Percentiles rank a stretch among this genome's conserved stretches.
These are phyloP conservation scores for Pouteria glomerata DNA, from an alignment of 148 eudicot genomes.

Conservation along the genomic window DNA sequence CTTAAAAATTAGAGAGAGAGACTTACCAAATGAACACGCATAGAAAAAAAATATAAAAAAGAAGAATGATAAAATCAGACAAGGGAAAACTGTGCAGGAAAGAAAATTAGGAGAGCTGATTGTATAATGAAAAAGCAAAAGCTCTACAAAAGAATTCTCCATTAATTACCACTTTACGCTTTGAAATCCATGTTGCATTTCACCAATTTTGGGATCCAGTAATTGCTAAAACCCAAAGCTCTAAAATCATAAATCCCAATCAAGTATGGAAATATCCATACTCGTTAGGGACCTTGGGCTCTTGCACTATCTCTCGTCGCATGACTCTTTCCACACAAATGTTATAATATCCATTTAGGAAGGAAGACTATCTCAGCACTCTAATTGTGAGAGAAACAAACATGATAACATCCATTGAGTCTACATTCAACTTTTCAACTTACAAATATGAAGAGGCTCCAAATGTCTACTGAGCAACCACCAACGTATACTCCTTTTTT, in stretches of 20 bases:
- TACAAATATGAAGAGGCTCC: neutral
- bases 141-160: too few species aligned
- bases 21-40: neutral
- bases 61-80: neutral
- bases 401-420: neutral
- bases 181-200: too few species aligned
- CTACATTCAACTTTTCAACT: neutral
- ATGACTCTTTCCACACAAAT: neutral
- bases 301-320: neutral
- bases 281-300: too few species aligned
- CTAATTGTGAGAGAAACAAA: neutral
- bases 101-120: too few species aligned
- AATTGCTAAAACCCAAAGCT: too few species aligned
- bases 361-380: neutral
- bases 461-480: neutral
- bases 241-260: too few species aligned
- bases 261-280: too few species aligned
- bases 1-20: neutral
- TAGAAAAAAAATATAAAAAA: neutral
- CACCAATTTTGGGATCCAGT: too few species aligned
- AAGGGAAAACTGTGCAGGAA: too few species aligned
- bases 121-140: too few species aligned
- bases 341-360: neutral
- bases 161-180: too few species aligned
- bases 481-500: neutral